Evolutionary conservation across 306 rosid species (phyloP), one percentile per base, ranked within the genome.

Genomic region (Arachis stenosperma): DNA sequence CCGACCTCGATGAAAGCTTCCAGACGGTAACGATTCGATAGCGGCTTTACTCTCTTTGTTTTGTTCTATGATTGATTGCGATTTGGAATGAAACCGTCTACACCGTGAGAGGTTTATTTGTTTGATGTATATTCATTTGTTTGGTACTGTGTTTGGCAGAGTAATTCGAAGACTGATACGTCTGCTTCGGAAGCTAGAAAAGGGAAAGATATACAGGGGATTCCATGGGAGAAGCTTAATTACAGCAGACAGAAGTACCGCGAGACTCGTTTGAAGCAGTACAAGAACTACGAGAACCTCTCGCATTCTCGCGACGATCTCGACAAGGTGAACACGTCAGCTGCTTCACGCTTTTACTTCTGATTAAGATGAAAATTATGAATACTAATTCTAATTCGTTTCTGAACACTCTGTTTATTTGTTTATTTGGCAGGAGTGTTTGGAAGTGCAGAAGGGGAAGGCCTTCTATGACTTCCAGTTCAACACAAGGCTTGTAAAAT

Each of bases 181-280:
- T 81, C 97, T 5, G 92, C 98, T 66, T 41, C 70, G 65, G 97
- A 90, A 63, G 94, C 92, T 6, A 71, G 93, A 76, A 85, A 86
- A n/a, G 97, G 98, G 69, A 89, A 89, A 69, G 98, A 93, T 64
- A 86, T 93, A 7, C 98, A 93, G 64, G 98, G 98, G 53, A 90
- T 93, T 66, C 96, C 93, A 1, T 93, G 98, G 98, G 92, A 93
- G 84, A 90, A 86, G 88, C 95, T 93, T 10, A 86, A 81, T 66
- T 86, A 83, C 52, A 83, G 85, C 15, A 90, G 96, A 74, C 90
- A 90, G 41, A 33, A 84, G 39, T 93, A 90, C 75, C 97, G 98
- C 7, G 87, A 87, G 68, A 86, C 85, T 40, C 87, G 96, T 17
- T 77, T 93, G 89, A 86, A 79, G 82, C 96, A 87, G 70, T 93